Conservation (phyloP, 1,284 basidiomycete genomes). For the Apiotrichum brassicae region DNA sequence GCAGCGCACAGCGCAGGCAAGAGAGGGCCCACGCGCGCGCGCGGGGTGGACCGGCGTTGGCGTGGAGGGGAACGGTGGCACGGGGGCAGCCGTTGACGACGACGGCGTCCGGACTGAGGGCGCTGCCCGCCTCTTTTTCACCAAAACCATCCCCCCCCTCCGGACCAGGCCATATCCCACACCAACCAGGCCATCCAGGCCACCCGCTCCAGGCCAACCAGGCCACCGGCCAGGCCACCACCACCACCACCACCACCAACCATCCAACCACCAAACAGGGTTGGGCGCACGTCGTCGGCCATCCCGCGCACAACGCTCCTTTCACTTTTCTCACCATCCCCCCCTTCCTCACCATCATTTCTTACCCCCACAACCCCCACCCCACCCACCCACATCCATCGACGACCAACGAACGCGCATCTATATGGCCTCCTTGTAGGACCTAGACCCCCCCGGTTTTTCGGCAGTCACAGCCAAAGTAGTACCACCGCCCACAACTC, state of each 20-base stretch:
- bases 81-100: slow-evolving; percentile 10
- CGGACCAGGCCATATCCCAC: too few relatives aligned
- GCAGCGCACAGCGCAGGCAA: neutral
- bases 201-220: too few relatives aligned
- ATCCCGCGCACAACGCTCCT: slow-evolving; percentile 4
- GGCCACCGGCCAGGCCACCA: too few relatives aligned
- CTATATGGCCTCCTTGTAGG: too few relatives aligned
- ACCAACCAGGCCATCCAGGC: too few relatives aligned
- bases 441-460: too few relatives aligned
- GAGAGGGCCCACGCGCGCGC: slow-evolving; percentile 7
- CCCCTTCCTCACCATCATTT: slow-evolving; percentile 1
- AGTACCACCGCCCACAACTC: too few relatives aligned
- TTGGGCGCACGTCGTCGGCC: slow-evolving; percentile 11
- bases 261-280: slow-evolving; percentile 12
- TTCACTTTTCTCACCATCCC: slow-evolving; percentile 6
- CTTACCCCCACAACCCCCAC: neutral
- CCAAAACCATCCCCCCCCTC: neutral
- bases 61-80: slow-evolving; percentile 13
- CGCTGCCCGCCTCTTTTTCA: neutral
- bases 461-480: too few relatives aligned
- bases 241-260: neutral
- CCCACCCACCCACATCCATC: too few relatives aligned
- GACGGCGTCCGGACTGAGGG: slow-evolving; percentile 8
- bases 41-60: slow-evolving; percentile 14
- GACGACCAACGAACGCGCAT: too few relatives aligned